phyloP scores from a whole-genome alignment of 164 flowering plant genomes.

The Buxus sempervirens region DNA sequence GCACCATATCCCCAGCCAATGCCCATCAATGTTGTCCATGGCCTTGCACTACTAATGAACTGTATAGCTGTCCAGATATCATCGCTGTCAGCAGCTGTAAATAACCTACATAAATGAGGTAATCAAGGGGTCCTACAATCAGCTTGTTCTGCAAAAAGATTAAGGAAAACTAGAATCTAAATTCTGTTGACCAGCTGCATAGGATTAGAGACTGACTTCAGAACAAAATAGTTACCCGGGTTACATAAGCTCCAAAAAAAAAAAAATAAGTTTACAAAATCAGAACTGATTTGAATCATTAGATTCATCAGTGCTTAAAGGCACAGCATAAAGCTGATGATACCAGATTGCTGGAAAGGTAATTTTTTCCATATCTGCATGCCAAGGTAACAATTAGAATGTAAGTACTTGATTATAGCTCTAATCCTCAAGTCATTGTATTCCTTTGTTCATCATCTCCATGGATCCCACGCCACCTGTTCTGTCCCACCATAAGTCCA shows the following conservation, averaged over 20 bases:
- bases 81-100: slow-evolving; percentile 98
- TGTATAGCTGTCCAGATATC: slow-evolving; percentile 83
- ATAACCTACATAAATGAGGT: slow-evolving; percentile 76
- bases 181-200: slow-evolving; percentile 1
- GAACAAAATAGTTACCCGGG: neutral
- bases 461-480: too few species aligned
- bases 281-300: too few species aligned
- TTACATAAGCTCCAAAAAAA: neutral
- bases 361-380: neutral
- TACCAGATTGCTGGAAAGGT: neutral
- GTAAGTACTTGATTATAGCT: neutral
- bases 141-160: slow-evolving; percentile 5
- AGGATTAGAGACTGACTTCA: neutral
- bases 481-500: too few species aligned
- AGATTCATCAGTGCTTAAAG: neutral
- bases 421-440: neutral
- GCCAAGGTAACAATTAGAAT: neutral
- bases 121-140: slow-evolving; percentile 32
- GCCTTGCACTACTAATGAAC: slow-evolving; percentile 71
- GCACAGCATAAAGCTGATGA: neutral
- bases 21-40: slow-evolving; percentile 83
- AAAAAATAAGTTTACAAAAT: too few species aligned
- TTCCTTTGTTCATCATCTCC: neutral
- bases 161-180: slow-evolving; percentile 2
- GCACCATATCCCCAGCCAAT: slow-evolving; percentile 98